Conservation (phyloP, 2,329 filamentous ascomycete species). For the Samsoniella hepiali region DNA sequence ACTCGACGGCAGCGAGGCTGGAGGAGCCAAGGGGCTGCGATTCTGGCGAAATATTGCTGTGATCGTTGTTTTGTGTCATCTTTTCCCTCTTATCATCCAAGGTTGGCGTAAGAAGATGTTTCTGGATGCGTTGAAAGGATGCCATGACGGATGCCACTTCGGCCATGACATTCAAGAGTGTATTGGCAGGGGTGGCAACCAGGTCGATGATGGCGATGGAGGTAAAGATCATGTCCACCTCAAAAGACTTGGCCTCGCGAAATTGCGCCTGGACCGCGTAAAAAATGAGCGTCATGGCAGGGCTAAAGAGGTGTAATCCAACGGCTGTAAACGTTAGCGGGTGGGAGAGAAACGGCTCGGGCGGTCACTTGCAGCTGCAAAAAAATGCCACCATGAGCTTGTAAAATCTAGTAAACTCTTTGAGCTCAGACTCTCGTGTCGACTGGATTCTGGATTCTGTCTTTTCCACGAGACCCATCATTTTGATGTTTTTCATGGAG, state of each 20-base stretch:
- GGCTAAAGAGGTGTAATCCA: background rate
- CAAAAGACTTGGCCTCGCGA: too few species aligned
- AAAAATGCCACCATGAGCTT: slow-evolving; percentile 19
- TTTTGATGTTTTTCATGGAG: slow-evolving; percentile 22
- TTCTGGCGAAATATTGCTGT: too few species aligned
- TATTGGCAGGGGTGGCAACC: background rate
- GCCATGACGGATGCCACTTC: background rate
- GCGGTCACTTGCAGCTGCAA: slow-evolving; percentile 18
- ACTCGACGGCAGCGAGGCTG: background rate
- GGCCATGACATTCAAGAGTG: background rate
- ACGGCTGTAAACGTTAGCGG: background rate
- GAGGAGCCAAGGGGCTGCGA: background rate
- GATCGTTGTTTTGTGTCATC: too few species aligned
- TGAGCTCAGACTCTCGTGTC: slow-evolving; percentile 14
- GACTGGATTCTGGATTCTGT: slow-evolving; percentile 19
- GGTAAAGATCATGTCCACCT: too few species aligned
- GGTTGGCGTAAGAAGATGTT: background rate
- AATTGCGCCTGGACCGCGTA: too few species aligned
- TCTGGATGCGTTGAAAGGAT: background rate
- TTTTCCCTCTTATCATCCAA: background rate
- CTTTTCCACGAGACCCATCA: slow-evolving; percentile 20
- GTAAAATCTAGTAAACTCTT: slow-evolving; percentile 16
- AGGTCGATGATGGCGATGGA: background rate
- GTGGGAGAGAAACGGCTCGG: background rate
- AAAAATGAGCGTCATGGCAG: too few species aligned